phyloP scores from a whole-genome alignment of 495 filamentous ascomycete species.

The Platismatia glauca region DNA sequence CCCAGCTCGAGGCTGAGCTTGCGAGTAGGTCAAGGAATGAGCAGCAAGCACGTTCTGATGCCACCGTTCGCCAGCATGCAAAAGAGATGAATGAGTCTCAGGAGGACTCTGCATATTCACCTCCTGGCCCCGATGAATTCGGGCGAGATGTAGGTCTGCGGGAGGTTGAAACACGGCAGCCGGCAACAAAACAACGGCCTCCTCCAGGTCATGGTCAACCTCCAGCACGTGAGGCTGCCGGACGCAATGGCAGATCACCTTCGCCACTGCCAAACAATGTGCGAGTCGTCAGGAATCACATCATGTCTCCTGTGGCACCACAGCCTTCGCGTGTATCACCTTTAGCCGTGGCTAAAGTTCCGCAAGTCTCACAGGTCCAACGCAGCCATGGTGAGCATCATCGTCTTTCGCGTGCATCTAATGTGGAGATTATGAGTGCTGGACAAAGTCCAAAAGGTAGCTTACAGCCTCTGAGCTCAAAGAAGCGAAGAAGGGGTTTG shows the following conservation, averaged over 20 bases:
- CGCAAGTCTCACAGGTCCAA: conserved; percentile 36
- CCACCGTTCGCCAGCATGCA: conserved; percentile 7
- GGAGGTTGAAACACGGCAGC: conserved; percentile 11
- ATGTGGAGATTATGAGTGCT: conserved; percentile 11
- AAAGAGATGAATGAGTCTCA: conserved; percentile 15
- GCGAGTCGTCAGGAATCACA: conserved; percentile 50
- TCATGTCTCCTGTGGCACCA: conserved; percentile 66
- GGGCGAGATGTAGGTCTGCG: conserved; percentile 16
- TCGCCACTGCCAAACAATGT: conserved; percentile 29
- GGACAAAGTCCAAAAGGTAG: conserved; percentile 33
- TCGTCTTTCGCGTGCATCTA: conserved; percentile 9
- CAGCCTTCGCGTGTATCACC: conserved; percentile 77
- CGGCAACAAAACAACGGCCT: background rate
- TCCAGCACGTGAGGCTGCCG: conserved; percentile 16
- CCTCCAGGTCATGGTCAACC: conserved; percentile 18
- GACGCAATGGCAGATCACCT: conserved; percentile 5
- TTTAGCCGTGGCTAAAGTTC: conserved; percentile 53
- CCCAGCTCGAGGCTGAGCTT: conserved; percentile 24
- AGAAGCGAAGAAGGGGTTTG: conserved; percentile 42
- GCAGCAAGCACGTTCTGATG: conserved; percentile 6
- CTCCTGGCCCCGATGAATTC: conserved; percentile 31
- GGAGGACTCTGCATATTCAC: conserved; percentile 45
- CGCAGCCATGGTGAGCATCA: conserved; percentile 12
- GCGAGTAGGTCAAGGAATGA: conserved; percentile 30
- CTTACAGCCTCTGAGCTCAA: conserved; percentile 31